Evolutionary conservation across 2,329 filamentous ascomycete genomes (phyloP), one percentile per base, ranked within the genome.

Genomic region (Xylaria digitata): DNA sequence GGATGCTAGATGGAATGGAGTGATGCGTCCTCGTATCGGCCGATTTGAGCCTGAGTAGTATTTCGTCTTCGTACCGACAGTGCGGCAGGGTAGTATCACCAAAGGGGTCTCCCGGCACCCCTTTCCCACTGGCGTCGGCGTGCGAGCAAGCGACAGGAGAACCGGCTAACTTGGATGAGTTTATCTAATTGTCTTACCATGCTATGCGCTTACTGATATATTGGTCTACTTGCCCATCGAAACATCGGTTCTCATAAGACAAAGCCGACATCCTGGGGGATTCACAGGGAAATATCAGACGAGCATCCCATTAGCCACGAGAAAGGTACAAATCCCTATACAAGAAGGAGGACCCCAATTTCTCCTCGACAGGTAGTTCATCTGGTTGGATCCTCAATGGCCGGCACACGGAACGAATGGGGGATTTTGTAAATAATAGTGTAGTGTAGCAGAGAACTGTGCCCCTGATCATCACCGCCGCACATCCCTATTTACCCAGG

Each of bases 361-460:
- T 42, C 21, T 43, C 21, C 32, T 37, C n/a, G 42, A 8, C 45
- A n/a, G 11, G 11, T 52, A 15, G 32, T 34, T 21, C 32, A 37
- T 54, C 15, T 63, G 49, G 64, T 64, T 67, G 61, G 65, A 64
- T 64, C 15, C 11, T 67, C 65, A 61, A 67, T 56, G 45, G 15
- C 65, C 55, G 65, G 42, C 46, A 19, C 34, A 34, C 32, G 42
- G 54, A 34, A 45, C 37, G 23, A 57, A 45, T 46, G 43, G 43
- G 42, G 26, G n/a, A n/a, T 9, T 19, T 43, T 43, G 11, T 8
- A 17, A 15, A 5, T 53, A 37, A 17, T 34, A 11, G 5, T 8
- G 34, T 37, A 37, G 34, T 37, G 13, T 23, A 40, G 11, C 43
- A 43, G 52, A 54, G 19, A 54, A 54, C 19, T 58, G 26, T 5